Evolutionary conservation across 108 stramenopile species (phyloP), one percentile per base, ranked within the genome.

Genomic region (Conticribra guillardii): DNA sequence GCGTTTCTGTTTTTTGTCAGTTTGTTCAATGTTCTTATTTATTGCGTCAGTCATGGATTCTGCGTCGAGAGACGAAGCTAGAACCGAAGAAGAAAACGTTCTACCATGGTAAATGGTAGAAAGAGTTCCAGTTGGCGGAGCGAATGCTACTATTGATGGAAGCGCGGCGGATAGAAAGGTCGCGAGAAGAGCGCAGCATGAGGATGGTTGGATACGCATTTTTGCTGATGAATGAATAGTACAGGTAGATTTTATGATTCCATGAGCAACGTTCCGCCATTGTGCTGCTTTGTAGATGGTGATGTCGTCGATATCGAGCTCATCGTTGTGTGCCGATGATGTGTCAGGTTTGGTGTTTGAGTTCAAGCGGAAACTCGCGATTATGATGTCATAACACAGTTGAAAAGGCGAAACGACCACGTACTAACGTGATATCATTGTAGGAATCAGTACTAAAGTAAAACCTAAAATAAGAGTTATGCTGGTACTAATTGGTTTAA

Each of bases 221-320:
- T 2, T 52, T 46, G 53, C 54, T 33, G 17, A 51, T 30, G 32
- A 65, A 31, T 32, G 47, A 27, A 51, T 29, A 65, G 37, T 41
- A 41, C 8, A 41, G 37, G 11, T 41, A 11, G 37, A 41, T 9
- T 41, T 41, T 41, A 9, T 41, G 8, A 9, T 41, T 5, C 37
- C 37, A 41, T 5, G 11, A 1, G 54, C 54, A 2, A 22, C 54
- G 24, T 22, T 23, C 2, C 23, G 59, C 59, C 59, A 60, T 34
- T 15, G 29, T 37, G 23, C 4, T 23, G 16, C 4, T n/a, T n/a
- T n/a, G n/a, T n/a, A n/a, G n/a, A n/a, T n/a, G n/a, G n/a, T n/a
- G n/a, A n/a, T n/a, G n/a, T n/a, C n/a, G n/a, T n/a, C n/a, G n/a
- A n/a, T n/a, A n/a, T n/a, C n/a, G n/a, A n/a, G n/a, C n/a, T n/a